phyloP scores from a whole-genome alignment of 2,329 filamentous ascomycete genomes.

The Tolypocladium album region DNA sequence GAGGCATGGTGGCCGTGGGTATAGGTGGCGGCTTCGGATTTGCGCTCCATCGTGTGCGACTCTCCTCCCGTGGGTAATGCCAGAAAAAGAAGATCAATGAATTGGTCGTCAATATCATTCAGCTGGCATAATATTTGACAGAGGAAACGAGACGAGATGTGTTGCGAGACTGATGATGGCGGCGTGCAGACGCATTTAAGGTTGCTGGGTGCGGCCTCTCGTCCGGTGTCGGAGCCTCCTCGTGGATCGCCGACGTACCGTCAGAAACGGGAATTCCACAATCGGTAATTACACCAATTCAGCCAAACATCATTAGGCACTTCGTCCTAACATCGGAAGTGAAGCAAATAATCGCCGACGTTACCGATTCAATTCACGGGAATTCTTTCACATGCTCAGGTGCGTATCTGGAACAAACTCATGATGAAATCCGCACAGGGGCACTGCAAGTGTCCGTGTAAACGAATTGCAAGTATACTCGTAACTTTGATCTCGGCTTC shows the following conservation, averaged over 20 bases:
- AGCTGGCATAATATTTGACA: not conserved
- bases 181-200: not conserved
- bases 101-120: not conserved
- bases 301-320: no score
- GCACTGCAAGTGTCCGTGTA: no score
- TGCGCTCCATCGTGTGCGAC: not conserved
- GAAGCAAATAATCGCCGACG: no score
- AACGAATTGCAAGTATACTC: no score
- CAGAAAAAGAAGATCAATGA: not conserved
- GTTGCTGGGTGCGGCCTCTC: not conserved
- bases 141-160: not conserved
- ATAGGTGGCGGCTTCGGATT: conserved; percentile 14
- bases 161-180: not conserved
- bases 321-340: no score
- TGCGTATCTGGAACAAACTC: no score
- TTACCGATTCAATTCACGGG: no score
- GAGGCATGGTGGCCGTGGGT: conserved; percentile 27
- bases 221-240: not conserved
- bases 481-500: no score
- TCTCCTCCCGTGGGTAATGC: not conserved
- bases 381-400: no score
- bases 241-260: not conserved
- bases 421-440: no score
- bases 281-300: not conserved
- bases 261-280: not conserved